These are phyloP conservation scores for Babesia sp. DNA, from an alignment of 169 alveolate species.

Conservation along the genomic window DNA sequence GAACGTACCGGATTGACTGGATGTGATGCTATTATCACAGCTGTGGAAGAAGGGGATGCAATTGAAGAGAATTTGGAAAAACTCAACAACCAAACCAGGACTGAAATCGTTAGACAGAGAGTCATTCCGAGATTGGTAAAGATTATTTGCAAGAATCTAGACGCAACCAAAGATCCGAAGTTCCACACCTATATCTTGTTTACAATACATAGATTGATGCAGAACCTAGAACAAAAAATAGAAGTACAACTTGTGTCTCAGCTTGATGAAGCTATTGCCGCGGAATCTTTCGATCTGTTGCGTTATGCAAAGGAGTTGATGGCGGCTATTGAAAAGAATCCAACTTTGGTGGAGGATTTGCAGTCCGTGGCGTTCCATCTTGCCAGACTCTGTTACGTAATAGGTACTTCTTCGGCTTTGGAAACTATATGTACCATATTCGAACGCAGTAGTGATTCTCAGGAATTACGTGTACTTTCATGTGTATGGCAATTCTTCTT, in stretches of 20 bases:
- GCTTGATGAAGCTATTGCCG: background rate
- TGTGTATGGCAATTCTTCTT: slow-evolving; percentile 36
- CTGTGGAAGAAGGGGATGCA: slow-evolving; percentile 13
- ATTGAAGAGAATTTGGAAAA: slow-evolving; percentile 34
- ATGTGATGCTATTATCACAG: slow-evolving; percentile 18
- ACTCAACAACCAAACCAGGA: background rate
- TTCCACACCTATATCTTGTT: slow-evolving; percentile 14
- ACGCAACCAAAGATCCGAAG: background rate
- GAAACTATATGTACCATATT: slow-evolving; percentile 15
- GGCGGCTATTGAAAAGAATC: background rate
- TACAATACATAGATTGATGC: slow-evolving; percentile 22
- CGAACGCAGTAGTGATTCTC: background rate
- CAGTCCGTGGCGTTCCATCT: slow-evolving; percentile 1
- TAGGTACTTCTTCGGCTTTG: slow-evolving; percentile 19
- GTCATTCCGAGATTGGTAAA: slow-evolving; percentile 27
- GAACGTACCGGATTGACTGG: background rate
- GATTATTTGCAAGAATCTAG: background rate
- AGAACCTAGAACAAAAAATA: background rate
- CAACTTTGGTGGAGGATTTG: background rate
- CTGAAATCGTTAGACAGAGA: slow-evolving; percentile 5
- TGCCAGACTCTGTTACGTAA: background rate
- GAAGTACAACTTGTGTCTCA: slow-evolving; percentile 10
- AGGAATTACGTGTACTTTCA: slow-evolving; percentile 1
- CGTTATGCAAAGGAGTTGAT: slow-evolving; percentile 14
- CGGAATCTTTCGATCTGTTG: background rate